A percentile compares a stretch with the other conserved stretches of the same genome.
Conservation (phyloP, 2,329 filamentous ascomycete genomes). For the Pestalotiopsis sp. region DNA sequence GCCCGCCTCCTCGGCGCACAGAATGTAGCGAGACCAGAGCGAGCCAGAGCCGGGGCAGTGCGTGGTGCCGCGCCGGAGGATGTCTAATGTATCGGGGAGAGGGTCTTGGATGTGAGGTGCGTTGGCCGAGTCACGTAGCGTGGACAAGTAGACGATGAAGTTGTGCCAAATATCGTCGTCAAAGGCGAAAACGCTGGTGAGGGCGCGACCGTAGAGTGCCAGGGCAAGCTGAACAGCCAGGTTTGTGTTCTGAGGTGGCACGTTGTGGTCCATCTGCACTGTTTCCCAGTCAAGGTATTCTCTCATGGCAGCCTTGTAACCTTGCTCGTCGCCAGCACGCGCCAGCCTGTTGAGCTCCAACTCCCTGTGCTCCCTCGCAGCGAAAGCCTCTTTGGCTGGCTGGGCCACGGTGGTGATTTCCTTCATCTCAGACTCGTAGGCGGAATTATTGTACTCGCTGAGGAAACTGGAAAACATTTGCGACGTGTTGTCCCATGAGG, state of each 20-base stretch:
- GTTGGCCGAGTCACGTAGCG: slow-evolving; percentile 45
- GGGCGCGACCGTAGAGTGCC: slow-evolving; percentile 78
- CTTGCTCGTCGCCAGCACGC: slow-evolving; percentile 57
- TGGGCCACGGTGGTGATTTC: slow-evolving; percentile 65
- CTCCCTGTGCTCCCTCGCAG: slow-evolving; percentile 69
- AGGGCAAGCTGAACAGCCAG: slow-evolving; percentile 55
- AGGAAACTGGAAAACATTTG: slow-evolving; percentile 76
- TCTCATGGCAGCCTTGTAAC: slow-evolving; percentile 52
- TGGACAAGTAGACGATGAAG: slow-evolving; percentile 74
- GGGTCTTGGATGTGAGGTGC: slow-evolving; percentile 38
- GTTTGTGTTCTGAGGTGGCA: slow-evolving; percentile 48
- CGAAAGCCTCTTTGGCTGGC: slow-evolving; percentile 65
- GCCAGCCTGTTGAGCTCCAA: slow-evolving; percentile 63
- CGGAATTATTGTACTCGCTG: slow-evolving; percentile 68
- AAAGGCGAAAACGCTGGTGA: slow-evolving; percentile 69
- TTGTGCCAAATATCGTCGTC: slow-evolving; percentile 83
- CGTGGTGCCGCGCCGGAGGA: slow-evolving; percentile 79
- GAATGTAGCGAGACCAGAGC: slow-evolving; percentile 87
- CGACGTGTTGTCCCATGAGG: slow-evolving; percentile 74
- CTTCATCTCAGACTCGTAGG: slow-evolving; percentile 77
- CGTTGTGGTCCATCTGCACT: slow-evolving; percentile 53
- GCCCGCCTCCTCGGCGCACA: slow-evolving; percentile 79
- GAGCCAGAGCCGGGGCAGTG: slow-evolving; percentile 93
- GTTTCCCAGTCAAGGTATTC: slow-evolving; percentile 90
- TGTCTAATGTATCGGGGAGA: slow-evolving; percentile 61